phyloP scores from a whole-genome alignment of 2,329 filamentous ascomycete species.

The Apiospora aurea region DNA sequence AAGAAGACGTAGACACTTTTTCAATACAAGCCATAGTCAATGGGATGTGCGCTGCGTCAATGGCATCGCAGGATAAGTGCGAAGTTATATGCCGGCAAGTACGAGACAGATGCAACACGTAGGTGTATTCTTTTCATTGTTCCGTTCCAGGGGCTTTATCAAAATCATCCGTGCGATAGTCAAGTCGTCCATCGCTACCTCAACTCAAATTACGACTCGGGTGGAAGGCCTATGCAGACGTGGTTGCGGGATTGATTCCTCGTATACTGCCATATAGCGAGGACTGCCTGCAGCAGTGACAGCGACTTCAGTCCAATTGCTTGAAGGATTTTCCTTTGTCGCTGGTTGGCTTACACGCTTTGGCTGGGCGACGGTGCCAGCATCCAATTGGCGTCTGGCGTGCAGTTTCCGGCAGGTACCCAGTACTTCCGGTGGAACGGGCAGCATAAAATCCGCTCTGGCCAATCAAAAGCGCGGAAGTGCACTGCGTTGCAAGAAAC shows the following conservation, averaged over 20 bases:
- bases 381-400: constrained; percentile 5
- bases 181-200: neutral
- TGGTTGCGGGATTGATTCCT: neutral
- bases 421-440: constrained; percentile 22
- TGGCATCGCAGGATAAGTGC: neutral
- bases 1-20: neutral
- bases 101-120: constrained; percentile 6
- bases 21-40: neutral
- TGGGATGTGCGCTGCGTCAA: neutral
- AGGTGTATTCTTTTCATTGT: neutral
- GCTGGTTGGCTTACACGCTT: constrained; percentile 12
- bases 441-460: constrained; percentile 20
- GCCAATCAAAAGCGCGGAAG: constrained; percentile 6
- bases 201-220: neutral
- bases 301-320: too few relatives aligned
- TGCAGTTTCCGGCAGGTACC: constrained; percentile 17
- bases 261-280: neutral
- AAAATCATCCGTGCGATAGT: neutral
- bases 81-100: neutral
- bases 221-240: neutral
- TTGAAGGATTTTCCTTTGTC: neutral
- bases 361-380: neutral
- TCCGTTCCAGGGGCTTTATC: neutral
- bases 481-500: constrained; percentile 20
- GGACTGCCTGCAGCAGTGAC: neutral